These are phyloP conservation scores for Fusarium albosuccineum DNA, from an alignment of 2,329 filamentous ascomycete genomes.

Conservation along the genomic window DNA sequence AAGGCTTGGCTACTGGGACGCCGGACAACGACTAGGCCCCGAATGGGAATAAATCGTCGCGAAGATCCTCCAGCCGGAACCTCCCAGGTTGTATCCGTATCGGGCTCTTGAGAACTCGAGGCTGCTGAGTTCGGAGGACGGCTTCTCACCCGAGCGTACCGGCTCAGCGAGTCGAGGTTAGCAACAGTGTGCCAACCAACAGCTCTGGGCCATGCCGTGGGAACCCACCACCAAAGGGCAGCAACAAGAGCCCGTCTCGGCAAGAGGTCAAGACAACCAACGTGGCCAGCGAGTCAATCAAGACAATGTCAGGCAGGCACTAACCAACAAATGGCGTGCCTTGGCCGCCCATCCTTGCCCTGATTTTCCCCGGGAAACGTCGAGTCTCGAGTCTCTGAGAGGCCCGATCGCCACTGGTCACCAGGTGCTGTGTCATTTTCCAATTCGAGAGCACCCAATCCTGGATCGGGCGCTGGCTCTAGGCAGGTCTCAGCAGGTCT, in stretches of 20 bases:
- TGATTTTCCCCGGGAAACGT: conserved; percentile 28
- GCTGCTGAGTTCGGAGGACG: conserved; percentile 25
- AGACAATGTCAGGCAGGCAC: background rate
- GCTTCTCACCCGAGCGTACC: conserved; percentile 30
- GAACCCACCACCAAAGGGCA: background rate
- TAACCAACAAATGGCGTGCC: conserved; percentile 13
- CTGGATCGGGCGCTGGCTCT: conserved; percentile 16
- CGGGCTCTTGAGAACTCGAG: conserved; percentile 1
- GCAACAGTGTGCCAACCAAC: conserved; percentile 8
- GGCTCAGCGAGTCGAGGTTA: conserved; percentile 6
- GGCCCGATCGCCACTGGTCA: conserved; percentile 5
- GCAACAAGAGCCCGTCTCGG: conserved; percentile 8
- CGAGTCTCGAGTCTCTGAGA: conserved; percentile 13
- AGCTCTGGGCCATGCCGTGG: background rate
- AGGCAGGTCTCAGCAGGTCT: conserved; percentile 27
- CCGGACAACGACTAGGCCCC: conserved; percentile 18
- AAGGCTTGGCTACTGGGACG: conserved; percentile 26
- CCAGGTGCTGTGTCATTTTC: conserved; percentile 40
- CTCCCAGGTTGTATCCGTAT: conserved; percentile 24
- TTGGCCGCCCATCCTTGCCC: conserved; percentile 20
- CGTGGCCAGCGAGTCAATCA: conserved; percentile 9
- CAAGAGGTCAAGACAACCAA: conserved; percentile 4
- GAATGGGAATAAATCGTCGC: conserved; percentile 29
- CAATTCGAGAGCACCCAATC: conserved; percentile 23
- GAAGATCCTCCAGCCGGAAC: conserved; percentile 33